Conservation (phyloP, 148 eudicot genomes). For the Persicaria maculosa region DNA sequence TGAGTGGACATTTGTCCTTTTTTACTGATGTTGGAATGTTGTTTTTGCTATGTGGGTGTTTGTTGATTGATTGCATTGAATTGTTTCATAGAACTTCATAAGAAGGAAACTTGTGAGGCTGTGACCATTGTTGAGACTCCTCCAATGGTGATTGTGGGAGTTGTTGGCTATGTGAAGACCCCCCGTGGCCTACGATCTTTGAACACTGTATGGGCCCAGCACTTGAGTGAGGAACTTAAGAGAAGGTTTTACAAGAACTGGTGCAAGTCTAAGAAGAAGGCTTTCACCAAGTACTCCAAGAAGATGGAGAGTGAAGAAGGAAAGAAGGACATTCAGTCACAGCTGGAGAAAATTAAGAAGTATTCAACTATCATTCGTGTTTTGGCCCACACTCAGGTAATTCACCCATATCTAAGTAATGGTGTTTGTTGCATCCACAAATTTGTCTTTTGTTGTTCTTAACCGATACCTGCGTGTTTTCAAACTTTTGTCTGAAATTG, state of each 20-base stretch:
- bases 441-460: too few relatives aligned
- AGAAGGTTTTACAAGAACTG: slow-evolving; percentile 78
- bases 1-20: too few relatives aligned
- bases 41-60: too few relatives aligned
- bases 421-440: too few relatives aligned
- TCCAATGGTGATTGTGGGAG: slow-evolving; percentile 72
- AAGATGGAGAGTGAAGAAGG: slow-evolving; percentile 55
- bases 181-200: slow-evolving; percentile 58
- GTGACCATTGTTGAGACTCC: too few relatives aligned
- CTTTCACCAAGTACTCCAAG: slow-evolving; percentile 59
- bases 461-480: too few relatives aligned
- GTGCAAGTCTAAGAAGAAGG: slow-evolving; percentile 70
- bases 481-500: too few relatives aligned
- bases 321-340: slow-evolving; percentile 45
- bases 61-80: too few relatives aligned
- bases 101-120: too few relatives aligned
- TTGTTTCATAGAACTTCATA: too few relatives aligned
- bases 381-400: slow-evolving; percentile 74
- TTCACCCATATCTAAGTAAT: background rate
- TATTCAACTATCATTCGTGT: slow-evolving; percentile 51
- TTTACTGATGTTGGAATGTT: too few relatives aligned
- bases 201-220: slow-evolving; percentile 77
- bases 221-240: slow-evolving; percentile 58
- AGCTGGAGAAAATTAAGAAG: slow-evolving; percentile 65
- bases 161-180: slow-evolving; percentile 67